Base-by-base conservation (phyloP, 2,329 filamentous ascomycete species). In the Epichloe typhina region DNA sequence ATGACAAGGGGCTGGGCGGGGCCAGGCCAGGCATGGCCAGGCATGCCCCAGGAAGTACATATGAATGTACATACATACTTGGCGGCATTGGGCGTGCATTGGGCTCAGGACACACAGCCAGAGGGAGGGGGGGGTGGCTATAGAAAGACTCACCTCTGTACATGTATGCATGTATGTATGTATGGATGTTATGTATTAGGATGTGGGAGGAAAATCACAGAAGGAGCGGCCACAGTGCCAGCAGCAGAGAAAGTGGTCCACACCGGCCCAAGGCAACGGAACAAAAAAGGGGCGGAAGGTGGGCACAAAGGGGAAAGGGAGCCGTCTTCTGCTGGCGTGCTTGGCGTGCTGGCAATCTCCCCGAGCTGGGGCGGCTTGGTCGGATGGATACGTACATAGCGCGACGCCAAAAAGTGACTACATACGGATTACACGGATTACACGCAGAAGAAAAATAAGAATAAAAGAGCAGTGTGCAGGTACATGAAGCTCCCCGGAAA, bases 1-100 rank as follows among this genome's bases (percentile, higher is more conserved):
- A 51, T 19, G 36, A 36, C 43, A 36, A 45, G 49, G 37, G 43
- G 48, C 40, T 41, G 47, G 40, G 53, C 52, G 40, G 53, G 52
- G 39, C 31, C 31, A 41, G 46, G 38, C 37, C 31, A 41, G 43
- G 35, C 37, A 33, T 40, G 48, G 42, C 26, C 48, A 41, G 46
- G 41, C 37, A 33, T 40, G 48, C 48, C 26, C 48, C 31, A 33
- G 42, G 35, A 48, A 43, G 43, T 39, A 15, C 46, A 44, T 36
- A 11, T 5, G 26, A 1, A 31, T 9, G 9, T 31, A 31, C 31
- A 31, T 31, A 31, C 21, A 31, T 31, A 31, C 21, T 39, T 39
- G 12, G 36, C 26, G 19, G 19, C 13, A 19, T 47, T 4, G 38
- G 44, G 44, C 12, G 35, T 50, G 31, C 42, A 23, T 41, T 47